Conservation (phyloP, 192 early-diverging fungal genomes). For the Backusella parvicylindrica region DNA sequence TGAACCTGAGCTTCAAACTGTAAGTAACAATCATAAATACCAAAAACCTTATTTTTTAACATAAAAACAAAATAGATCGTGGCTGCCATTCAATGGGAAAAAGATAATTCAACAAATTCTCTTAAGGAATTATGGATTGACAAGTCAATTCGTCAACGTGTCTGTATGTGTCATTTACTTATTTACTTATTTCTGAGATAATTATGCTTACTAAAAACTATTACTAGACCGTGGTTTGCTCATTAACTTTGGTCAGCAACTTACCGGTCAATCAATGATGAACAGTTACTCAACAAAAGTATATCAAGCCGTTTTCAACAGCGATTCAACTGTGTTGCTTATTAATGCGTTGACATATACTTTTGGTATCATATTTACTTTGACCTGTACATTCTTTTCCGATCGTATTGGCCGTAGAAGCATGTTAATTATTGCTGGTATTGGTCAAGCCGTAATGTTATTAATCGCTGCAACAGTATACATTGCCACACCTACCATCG, state of each 20-base stretch:
- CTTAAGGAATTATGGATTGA: conserved; percentile 8
- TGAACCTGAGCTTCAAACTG: conserved; percentile 17
- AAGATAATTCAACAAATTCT: conserved; percentile 8
- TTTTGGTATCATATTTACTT: conserved; percentile 26
- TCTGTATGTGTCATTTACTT: background rate
- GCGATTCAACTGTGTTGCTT: conserved; percentile 10
- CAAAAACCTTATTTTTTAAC: background rate
- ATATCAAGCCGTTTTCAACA: conserved; percentile 14
- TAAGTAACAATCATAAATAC: background rate
- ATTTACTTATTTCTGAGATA: background rate
- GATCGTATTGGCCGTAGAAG: conserved; percentile 14
- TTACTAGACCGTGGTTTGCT: conserved; percentile 11
- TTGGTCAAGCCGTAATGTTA: conserved; percentile 10
- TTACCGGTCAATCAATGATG: conserved; percentile 27
- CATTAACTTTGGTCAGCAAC: conserved; percentile 30
- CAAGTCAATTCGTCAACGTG: conserved; percentile 12
- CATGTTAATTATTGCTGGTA: conserved; percentile 9
- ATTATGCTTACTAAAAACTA: background rate
- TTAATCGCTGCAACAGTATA: conserved; percentile 19
- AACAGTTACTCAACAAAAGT: conserved; percentile 24
- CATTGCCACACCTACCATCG: conserved; percentile 6
- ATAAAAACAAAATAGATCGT: background rate
- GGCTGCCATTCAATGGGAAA: conserved; percentile 20
- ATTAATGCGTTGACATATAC: conserved; percentile 22
- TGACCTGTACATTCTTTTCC: conserved; percentile 12